Evolutionary conservation across 1,284 basidiomycete species (phyloP).

Genomic region (Tilletia horrida): DNA sequence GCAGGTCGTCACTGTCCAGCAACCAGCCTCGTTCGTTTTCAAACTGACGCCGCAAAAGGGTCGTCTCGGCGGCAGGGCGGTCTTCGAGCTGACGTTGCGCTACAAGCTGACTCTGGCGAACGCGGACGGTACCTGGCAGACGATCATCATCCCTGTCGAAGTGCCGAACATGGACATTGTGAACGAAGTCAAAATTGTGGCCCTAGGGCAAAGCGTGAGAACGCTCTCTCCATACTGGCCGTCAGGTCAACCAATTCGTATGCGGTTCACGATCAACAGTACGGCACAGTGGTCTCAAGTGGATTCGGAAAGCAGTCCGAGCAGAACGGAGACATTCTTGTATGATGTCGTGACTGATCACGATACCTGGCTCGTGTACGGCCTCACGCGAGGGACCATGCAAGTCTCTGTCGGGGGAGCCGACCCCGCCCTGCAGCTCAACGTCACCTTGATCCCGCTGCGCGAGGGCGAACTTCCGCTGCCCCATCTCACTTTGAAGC

Average conservation of each 20-base stretch:
- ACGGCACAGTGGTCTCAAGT: slow-evolving; percentile 25
- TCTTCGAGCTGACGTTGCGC: slow-evolving; percentile 14
- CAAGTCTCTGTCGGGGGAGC: background rate
- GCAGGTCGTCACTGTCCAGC: slow-evolving; percentile 32
- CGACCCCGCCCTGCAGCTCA: slow-evolving; percentile 17
- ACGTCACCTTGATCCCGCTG: slow-evolving; percentile 37
- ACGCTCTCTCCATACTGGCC: too few species aligned
- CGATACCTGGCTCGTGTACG: slow-evolving; percentile 45
- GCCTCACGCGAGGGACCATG: slow-evolving; percentile 33
- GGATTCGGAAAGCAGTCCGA: background rate
- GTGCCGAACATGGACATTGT: slow-evolving; percentile 34
- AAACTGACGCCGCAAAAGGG: slow-evolving; percentile 25
- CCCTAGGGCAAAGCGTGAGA: slow-evolving; percentile 19
- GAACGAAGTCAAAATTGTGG: slow-evolving; percentile 29
- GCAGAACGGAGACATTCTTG: slow-evolving; percentile 23
- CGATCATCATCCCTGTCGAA: slow-evolving; percentile 38
- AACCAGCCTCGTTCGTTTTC: slow-evolving; percentile 46
- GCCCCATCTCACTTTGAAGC: slow-evolving; percentile 28
- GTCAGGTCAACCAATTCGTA: slow-evolving; percentile 28
- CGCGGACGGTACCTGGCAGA: slow-evolving; percentile 28
- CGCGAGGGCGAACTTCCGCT: slow-evolving; percentile 28
- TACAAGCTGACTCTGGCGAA: background rate
- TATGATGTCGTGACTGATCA: slow-evolving; percentile 44
- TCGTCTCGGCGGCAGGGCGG: background rate
- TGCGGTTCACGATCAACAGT: slow-evolving; percentile 26